These are phyloP conservation scores for Kwoniella mangroviensis DNA, from an alignment of 768 basidiomycete species.

Conservation along the genomic window DNA sequence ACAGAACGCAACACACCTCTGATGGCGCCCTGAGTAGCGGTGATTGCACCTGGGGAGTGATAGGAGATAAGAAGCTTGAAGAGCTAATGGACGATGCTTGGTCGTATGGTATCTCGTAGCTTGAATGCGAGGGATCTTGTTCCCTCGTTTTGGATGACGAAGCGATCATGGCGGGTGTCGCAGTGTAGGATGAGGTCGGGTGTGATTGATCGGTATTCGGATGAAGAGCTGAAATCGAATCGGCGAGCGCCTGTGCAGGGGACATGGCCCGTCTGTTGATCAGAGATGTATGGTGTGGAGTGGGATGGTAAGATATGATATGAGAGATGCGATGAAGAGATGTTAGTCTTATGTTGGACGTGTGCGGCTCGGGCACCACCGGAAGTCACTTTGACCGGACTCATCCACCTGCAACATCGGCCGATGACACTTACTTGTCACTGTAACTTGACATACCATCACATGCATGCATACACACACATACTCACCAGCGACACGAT, in stretches of 20 bases:
- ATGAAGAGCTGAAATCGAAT: neutral
- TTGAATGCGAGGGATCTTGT: neutral
- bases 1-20: too few relatives aligned
- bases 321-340: too few relatives aligned
- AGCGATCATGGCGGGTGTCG: constrained; percentile 5
- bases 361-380: constrained; percentile 4
- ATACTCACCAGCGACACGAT: neutral
- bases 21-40: constrained; percentile 34
- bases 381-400: neutral
- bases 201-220: neutral
- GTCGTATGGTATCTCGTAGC: neutral
- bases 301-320: too few relatives aligned
- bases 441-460: neutral
- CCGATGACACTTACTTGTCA: neutral
- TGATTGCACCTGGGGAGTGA: constrained; percentile 22
- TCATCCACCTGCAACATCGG: neutral
- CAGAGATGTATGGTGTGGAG: too few relatives aligned
- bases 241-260: neutral
- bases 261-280: neutral
- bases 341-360: too few relatives aligned
- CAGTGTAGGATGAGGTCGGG: neutral
- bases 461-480: neutral
- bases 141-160: constrained; percentile 4
- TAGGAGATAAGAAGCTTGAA: constrained; percentile 2
- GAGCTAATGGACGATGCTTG: neutral